These are phyloP conservation scores for Gossypium lobatum DNA, from an alignment of 441 rosid genomes.

Conservation along the genomic window DNA sequence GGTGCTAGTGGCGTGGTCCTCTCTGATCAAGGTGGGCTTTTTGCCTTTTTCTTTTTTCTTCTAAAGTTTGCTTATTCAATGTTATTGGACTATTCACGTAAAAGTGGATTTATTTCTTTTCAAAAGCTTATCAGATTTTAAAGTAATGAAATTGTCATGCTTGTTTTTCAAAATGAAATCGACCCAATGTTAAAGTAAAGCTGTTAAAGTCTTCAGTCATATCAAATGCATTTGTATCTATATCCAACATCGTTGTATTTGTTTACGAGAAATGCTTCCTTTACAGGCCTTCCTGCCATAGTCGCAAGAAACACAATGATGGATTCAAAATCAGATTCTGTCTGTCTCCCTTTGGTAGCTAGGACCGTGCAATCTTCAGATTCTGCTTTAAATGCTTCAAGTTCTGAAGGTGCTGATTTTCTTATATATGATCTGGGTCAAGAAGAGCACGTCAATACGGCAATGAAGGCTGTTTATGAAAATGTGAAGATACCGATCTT, in stretches of 20 bases:
- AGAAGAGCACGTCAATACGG: conserved; percentile 29
- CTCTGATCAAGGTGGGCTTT: conserved; percentile 66
- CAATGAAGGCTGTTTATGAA: conserved; percentile 32
- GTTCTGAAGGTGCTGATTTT: conserved; percentile 93
- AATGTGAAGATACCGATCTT: conserved; percentile 68
- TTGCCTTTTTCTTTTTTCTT: not conserved
- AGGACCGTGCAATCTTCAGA: conserved; percentile 56
- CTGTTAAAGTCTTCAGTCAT: not conserved
- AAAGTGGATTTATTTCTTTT: not conserved
- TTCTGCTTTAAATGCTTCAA: conserved; percentile 62
- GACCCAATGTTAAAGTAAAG: not conserved
- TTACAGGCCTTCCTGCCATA: conserved; percentile 77
- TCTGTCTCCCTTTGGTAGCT: conserved; percentile 81
- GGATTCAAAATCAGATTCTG: conserved; percentile 56
- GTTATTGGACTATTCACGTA: not conserved
- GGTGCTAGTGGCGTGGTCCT: conserved; percentile 86
- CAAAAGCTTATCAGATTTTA: not conserved
- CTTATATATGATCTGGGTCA: conserved; percentile 42
- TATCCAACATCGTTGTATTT: not conserved
- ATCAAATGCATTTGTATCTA: not conserved
- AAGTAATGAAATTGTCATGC: not conserved
- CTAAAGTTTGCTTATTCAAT: not conserved
- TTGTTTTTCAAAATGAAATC: not conserved
- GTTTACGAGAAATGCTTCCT: not conserved
- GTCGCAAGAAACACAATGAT: conserved; percentile 86